These are phyloP conservation scores for Coniferiporia weirii DNA, from an alignment of 1,284 basidiomycete species.

Conservation along the genomic window DNA sequence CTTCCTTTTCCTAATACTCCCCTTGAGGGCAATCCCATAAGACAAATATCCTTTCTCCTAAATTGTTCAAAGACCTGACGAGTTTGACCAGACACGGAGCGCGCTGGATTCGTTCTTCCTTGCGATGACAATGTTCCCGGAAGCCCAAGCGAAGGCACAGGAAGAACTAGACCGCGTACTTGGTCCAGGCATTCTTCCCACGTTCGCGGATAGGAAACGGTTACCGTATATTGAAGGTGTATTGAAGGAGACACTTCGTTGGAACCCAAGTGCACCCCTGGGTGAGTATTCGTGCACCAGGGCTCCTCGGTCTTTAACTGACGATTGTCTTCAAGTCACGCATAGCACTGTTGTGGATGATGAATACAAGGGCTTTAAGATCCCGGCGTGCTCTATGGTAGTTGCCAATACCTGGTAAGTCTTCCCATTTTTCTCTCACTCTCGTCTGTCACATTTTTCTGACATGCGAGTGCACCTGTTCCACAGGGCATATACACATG, in stretches of 20 bases:
- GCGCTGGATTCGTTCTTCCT: conserved; percentile 42
- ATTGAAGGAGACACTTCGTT: conserved; percentile 39
- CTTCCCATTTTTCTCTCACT: background rate
- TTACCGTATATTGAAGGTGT: conserved; percentile 39
- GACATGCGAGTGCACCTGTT: no score
- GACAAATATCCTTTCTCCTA: no score
- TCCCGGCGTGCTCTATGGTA: background rate
- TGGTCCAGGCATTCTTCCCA: conserved; percentile 34
- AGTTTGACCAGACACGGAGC: conserved; percentile 38
- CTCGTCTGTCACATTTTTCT: conserved; percentile 12
- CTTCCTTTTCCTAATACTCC: no score
- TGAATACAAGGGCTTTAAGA: conserved; percentile 6
- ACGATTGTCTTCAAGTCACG: background rate
- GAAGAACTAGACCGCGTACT: conserved; percentile 37
- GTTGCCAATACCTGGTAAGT: conserved; percentile 2
- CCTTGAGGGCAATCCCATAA: no score
- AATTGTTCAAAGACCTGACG: no score
- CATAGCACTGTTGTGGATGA: conserved; percentile 1
- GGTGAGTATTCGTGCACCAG: conserved; percentile 18
- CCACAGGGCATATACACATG: conserved; percentile 1
- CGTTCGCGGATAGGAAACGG: conserved; percentile 32
- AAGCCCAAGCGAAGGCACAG: conserved; percentile 35
- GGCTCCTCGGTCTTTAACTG: background rate
- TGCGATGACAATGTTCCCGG: conserved; percentile 34
- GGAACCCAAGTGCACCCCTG: conserved; percentile 28